phyloP scores from a whole-genome alignment of 768 basidiomycete genomes.

The Rickenella mellea region DNA sequence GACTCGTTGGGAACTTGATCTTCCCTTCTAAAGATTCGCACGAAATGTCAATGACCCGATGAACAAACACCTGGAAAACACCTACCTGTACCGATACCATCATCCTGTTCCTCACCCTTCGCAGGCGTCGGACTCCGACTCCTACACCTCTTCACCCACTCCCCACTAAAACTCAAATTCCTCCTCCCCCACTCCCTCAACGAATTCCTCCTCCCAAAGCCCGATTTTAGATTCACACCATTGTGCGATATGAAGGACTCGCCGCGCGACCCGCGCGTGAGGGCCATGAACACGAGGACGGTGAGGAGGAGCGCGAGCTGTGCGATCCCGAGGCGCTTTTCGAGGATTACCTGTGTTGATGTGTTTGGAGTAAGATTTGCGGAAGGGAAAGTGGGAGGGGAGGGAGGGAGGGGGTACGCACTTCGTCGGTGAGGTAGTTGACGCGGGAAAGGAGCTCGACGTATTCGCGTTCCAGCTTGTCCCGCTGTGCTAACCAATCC shows the following conservation, averaged over 20 bases:
- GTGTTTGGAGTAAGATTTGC: no score
- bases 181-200: conserved; percentile 48
- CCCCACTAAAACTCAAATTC: conserved; percentile 46
- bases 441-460: conserved; percentile 56
- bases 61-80: no score
- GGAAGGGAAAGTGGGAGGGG: no score
- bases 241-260: conserved; percentile 11
- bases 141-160: conserved; percentile 36
- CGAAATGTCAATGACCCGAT: no score
- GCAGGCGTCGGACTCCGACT: conserved; percentile 24
- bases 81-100: no score
- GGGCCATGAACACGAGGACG: conserved; percentile 77
- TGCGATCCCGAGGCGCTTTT: conserved; percentile 83
- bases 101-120: no score
- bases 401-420: no score
- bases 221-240: no score
- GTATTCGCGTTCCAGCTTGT: conserved; percentile 62
- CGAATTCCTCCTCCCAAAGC: conserved; percentile 14
- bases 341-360: no score
- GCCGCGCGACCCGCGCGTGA: conserved; percentile 65
- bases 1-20: no score
- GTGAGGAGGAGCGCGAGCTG: conserved; percentile 79
- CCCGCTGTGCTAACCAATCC: conserved; percentile 63
- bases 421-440: conserved; percentile 75
- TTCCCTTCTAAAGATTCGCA: no score